These are phyloP conservation scores for Clitopilus passeckerianus DNA, from an alignment of 768 basidiomycete species.

Conservation along the genomic window DNA sequence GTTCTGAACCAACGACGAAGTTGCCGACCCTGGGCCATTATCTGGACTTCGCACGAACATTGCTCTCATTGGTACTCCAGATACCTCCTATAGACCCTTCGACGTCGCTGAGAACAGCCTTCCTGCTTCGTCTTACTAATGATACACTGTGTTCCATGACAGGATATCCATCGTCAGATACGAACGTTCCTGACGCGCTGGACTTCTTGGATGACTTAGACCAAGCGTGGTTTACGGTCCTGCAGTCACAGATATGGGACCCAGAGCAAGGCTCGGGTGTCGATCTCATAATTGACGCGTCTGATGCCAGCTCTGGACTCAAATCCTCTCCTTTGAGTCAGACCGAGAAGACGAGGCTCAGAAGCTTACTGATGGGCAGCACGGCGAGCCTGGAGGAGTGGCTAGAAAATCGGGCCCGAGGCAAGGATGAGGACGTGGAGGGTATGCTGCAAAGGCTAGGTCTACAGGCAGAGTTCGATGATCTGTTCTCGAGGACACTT, in stretches of 20 bases:
- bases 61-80: slow-evolving; percentile 62
- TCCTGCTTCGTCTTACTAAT: slow-evolving; percentile 68
- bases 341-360: slow-evolving; percentile 68
- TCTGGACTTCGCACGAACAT: slow-evolving; percentile 47
- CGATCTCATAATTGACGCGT: slow-evolving; percentile 33
- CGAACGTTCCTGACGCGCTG: slow-evolving; percentile 46
- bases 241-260: slow-evolving; percentile 67
- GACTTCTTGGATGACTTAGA: slow-evolving; percentile 74
- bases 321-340: slow-evolving; percentile 51
- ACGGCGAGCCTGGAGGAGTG: slow-evolving; percentile 65
- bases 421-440: slow-evolving; percentile 27
- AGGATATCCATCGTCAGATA: slow-evolving; percentile 49
- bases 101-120: slow-evolving; percentile 56
- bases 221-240: slow-evolving; percentile 65
- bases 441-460: slow-evolving; percentile 44
- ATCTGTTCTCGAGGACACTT: slow-evolving; percentile 59
- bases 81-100: slow-evolving; percentile 75
- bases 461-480: slow-evolving; percentile 57
- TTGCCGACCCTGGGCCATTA: slow-evolving; percentile 58
- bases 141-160: slow-evolving; percentile 57
- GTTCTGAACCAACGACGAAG: slow-evolving; percentile 44
- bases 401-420: slow-evolving; percentile 30
- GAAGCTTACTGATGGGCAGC: slow-evolving; percentile 60
- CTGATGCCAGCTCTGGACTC: slow-evolving; percentile 21
- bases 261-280: slow-evolving; percentile 29